phyloP scores from a whole-genome alignment of 1,139 yeast species.

The Pichia cactophila region DNA sequence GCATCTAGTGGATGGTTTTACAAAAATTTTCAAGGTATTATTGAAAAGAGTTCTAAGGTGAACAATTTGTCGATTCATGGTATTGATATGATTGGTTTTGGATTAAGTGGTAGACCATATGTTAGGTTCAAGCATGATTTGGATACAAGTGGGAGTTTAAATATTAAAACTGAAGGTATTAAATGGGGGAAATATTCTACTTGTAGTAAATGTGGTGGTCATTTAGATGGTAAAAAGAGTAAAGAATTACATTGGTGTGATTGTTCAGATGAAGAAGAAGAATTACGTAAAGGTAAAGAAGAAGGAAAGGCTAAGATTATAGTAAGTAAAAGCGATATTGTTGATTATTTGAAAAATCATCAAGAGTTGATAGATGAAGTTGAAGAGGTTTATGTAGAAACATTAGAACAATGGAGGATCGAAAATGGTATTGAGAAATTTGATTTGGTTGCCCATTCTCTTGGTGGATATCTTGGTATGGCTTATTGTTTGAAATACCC shows the following conservation, averaged over 20 bases:
- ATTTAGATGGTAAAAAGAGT: conserved; percentile 14
- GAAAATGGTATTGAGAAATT: conserved; percentile 49
- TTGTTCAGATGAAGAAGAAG: conserved; percentile 12
- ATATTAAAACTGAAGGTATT: conserved; percentile 18
- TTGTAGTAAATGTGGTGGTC: conserved; percentile 14
- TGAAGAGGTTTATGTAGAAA: conserved; percentile 71
- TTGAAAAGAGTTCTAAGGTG: conserved; percentile 25
- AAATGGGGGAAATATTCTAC: conserved; percentile 8
- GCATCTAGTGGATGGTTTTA: conserved; percentile 85
- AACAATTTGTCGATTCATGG: conserved; percentile 46
- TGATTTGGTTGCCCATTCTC: conserved; percentile 80
- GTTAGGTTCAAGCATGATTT: conserved; percentile 27
- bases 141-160: conserved; percentile 18
- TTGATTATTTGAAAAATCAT: conserved; percentile 31
- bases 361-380: conserved; percentile 41
- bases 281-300: background rate
- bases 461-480: conserved; percentile 83
- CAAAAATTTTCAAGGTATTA: conserved; percentile 54
- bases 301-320: conserved; percentile 4
- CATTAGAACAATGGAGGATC: conserved; percentile 79
- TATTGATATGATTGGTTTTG: conserved; percentile 80
- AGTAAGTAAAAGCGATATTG: conserved; percentile 18
- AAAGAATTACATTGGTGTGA: conserved; percentile 11
- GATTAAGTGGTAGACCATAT: conserved; percentile 63
- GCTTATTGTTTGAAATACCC: conserved; percentile 76